Conservation (phyloP, 2,329 filamentous ascomycete genomes). For the Tolypocladium pustulatum region DNA sequence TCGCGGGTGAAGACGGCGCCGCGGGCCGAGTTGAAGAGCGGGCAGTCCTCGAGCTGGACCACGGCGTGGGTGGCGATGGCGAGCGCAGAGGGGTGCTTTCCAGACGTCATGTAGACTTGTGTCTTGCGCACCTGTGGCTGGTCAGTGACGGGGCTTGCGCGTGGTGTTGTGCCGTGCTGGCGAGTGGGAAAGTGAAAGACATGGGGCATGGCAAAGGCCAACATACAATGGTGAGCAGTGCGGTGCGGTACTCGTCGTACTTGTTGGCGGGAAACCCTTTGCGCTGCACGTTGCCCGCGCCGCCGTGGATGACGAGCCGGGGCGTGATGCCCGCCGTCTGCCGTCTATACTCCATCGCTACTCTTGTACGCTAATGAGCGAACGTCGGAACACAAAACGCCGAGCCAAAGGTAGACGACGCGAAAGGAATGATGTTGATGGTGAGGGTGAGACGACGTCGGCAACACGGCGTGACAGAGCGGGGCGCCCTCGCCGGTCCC, state of each 20-base stretch:
- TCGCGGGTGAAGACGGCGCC: slow-evolving; percentile 81
- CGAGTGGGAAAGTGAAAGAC: no score
- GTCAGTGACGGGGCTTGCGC: not conserved
- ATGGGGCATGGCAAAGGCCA: no score
- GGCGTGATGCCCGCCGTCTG: slow-evolving; percentile 30
- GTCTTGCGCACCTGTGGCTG: slow-evolving; percentile 31
- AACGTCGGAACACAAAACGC: not conserved
- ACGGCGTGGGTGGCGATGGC: slow-evolving; percentile 69
- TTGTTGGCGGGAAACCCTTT: slow-evolving; percentile 45
- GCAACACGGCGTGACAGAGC: not conserved
- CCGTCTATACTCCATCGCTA: slow-evolving; percentile 30
- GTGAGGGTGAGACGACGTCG: not conserved
- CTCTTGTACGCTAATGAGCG: not conserved
- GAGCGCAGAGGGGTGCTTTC: slow-evolving; percentile 46
- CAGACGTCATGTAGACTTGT: slow-evolving; percentile 33
- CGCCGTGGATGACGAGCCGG: slow-evolving; percentile 60
- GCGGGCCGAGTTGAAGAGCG: slow-evolving; percentile 74
- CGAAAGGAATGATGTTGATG: not conserved
- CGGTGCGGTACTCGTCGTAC: slow-evolving; percentile 46
- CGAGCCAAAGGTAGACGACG: not conserved
- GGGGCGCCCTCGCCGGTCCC: not conserved
- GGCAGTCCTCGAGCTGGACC: slow-evolving; percentile 63
- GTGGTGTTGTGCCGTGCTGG: no score
- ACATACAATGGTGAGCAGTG: slow-evolving; percentile 51
- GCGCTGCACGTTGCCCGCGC: slow-evolving; percentile 59